phyloP scores from a whole-genome alignment of 2,329 filamentous ascomycete genomes.

The Emmonsia crescens region DNA sequence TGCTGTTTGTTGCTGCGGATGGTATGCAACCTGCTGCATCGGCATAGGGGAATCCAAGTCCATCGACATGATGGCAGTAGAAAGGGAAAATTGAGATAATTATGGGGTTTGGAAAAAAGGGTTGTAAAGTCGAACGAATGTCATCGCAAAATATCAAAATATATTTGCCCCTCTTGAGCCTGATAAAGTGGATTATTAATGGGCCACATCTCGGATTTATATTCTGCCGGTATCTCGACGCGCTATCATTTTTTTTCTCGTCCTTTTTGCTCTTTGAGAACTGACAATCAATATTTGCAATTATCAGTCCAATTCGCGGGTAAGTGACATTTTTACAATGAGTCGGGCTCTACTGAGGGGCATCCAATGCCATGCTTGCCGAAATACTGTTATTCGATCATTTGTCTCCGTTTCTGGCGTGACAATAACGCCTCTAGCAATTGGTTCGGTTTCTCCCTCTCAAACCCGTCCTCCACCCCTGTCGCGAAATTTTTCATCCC shows the following conservation, averaged over 20 bases:
- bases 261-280: background rate
- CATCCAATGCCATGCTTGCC: constrained; percentile 22
- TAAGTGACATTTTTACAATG: constrained; percentile 16
- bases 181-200: background rate
- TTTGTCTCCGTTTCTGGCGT: constrained; percentile 21
- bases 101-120: background rate
- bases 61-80: constrained; percentile 41
- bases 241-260: background rate
- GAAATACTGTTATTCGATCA: constrained; percentile 21
- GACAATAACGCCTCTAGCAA: constrained; percentile 15
- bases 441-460: background rate
- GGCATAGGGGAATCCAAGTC: constrained; percentile 48
- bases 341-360: constrained; percentile 23
- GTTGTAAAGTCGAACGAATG: background rate
- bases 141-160: constrained; percentile 1
- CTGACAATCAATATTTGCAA: background rate
- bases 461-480: background rate
- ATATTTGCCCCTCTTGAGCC: background rate
- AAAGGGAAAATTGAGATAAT: background rate
- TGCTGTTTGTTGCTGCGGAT: constrained; percentile 36
- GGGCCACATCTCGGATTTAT: background rate
- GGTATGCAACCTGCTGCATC: constrained; percentile 28
- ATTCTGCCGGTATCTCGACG: background rate
- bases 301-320: background rate
- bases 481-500: background rate